phyloP scores from a whole-genome alignment of 352 stramenopile species.

The Globisporangium splendens region DNA sequence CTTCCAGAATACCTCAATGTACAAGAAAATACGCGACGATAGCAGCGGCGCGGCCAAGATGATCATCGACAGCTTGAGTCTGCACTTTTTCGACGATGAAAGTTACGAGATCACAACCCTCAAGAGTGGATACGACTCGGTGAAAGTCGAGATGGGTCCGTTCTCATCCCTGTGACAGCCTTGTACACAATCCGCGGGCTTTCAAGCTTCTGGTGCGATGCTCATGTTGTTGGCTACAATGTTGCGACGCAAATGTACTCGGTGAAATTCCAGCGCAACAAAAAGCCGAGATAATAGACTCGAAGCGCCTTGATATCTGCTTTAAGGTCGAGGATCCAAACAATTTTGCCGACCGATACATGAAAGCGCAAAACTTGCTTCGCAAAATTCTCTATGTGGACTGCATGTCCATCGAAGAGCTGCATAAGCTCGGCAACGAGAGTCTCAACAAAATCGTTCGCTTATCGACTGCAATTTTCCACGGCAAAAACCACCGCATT shows the following conservation, averaged over 20 bases:
- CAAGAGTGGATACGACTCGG: constrained; percentile 66
- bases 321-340: constrained; percentile 78
- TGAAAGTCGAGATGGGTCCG: constrained; percentile 35
- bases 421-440: constrained; percentile 79
- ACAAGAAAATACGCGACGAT: constrained; percentile 38
- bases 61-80: constrained; percentile 54
- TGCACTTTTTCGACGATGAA: constrained; percentile 79
- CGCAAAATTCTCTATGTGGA: constrained; percentile 83
- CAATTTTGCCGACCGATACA: constrained; percentile 77
- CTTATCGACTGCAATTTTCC: constrained; percentile 59
- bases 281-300: constrained; percentile 54
- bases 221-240: constrained; percentile 57
- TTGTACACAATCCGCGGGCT: constrained; percentile 58
- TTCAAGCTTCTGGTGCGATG: constrained; percentile 65
- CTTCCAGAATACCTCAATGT: constrained; percentile 34
- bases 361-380: constrained; percentile 60
- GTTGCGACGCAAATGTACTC: constrained; percentile 35
- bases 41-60: constrained; percentile 43
- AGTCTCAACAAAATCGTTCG: constrained; percentile 76
- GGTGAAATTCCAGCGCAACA: constrained; percentile 62
- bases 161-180: constrained; percentile 70
- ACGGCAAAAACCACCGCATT: constrained; percentile 60
- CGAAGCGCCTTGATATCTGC: constrained; percentile 61
- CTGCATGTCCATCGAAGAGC: constrained; percentile 80
- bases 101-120: constrained; percentile 71